Conservation (phyloP, 805 yeast species). For the Saccharomycopsis babjevae region DNA sequence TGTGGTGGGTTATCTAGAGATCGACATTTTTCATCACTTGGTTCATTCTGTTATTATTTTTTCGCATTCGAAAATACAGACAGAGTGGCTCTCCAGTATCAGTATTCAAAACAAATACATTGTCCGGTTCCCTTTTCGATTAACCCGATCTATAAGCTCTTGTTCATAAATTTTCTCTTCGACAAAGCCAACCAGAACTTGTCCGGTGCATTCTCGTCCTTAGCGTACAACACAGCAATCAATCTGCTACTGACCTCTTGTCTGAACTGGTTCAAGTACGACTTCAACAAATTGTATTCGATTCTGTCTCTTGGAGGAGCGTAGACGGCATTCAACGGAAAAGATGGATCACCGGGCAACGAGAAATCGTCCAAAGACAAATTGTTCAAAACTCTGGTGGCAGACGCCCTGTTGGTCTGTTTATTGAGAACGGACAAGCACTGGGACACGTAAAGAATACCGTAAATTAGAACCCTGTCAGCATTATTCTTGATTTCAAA, state of each 20-base stretch:
- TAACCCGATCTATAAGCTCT: slow-evolving; percentile 39
- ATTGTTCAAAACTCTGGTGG: slow-evolving; percentile 62
- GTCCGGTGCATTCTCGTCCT: slow-evolving; percentile 53
- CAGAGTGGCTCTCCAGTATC: no score
- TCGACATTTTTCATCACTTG: no score
- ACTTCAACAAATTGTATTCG: slow-evolving; percentile 71
- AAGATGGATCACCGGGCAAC: slow-evolving; percentile 91
- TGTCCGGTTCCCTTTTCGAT: no score
- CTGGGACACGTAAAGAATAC: slow-evolving; percentile 80
- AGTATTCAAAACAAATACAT: no score
- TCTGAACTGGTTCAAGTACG: slow-evolving; percentile 84
- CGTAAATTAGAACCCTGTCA: slow-evolving; percentile 87
- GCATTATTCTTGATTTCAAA: slow-evolving; percentile 95
- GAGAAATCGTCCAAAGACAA: slow-evolving; percentile 80
- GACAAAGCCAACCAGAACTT: slow-evolving; percentile 96
- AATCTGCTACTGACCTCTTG: slow-evolving; percentile 84
- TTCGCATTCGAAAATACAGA: no score
- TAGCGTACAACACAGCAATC: slow-evolving; percentile 60
- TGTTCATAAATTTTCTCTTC: slow-evolving; percentile 92
- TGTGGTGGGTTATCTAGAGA: no score
- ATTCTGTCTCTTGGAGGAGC: slow-evolving; percentile 63
- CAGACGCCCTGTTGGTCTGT: slow-evolving; percentile 44
- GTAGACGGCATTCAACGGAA: slow-evolving; percentile 75
- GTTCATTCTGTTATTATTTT: no score
- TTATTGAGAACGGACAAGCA: slow-evolving; percentile 57